Percentiles rank a stretch among this genome's conserved stretches.
Evolutionary conservation across 2,329 filamentous ascomycete genomes (phyloP).

Genomic region (Colletotrichum tofieldiae): DNA sequence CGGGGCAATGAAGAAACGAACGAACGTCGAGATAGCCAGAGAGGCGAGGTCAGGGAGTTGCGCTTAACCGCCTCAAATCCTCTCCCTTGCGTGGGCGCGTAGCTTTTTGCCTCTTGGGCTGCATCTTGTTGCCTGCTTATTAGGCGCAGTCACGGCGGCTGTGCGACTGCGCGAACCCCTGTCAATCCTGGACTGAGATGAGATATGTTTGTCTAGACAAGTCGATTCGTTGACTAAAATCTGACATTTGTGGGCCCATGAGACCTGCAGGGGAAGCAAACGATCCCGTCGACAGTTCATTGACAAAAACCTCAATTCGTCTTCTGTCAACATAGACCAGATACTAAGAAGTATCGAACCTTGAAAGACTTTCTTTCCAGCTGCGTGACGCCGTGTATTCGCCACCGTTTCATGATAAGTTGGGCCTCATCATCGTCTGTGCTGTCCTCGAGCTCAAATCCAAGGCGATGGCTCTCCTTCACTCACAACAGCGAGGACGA

Average conservation of each 20-base stretch:
- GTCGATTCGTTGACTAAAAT: neutral
- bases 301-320: neutral
- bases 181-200: neutral
- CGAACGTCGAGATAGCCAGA: neutral
- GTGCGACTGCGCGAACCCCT: neutral
- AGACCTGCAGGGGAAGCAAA: neutral
- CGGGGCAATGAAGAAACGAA: neutral
- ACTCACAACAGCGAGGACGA: too few species aligned
- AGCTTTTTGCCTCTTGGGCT: neutral
- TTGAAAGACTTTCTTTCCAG: neutral
- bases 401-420: too few species aligned
- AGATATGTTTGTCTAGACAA: too few species aligned
- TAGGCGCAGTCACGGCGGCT: neutral
- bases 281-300: neutral
- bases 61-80: too few species aligned
- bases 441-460: neutral
- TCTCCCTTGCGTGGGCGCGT: neutral
- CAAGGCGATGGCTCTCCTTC: neutral
- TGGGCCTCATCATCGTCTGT: neutral
- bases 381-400: too few species aligned
- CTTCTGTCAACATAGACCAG: neutral
- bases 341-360: neutral
- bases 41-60: neutral
- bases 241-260: neutral
- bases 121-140: conserved; percentile 9